Base-by-base conservation (phyloP, 768 basidiomycete species). In the Coprinopsis marcescibilis region DNA sequence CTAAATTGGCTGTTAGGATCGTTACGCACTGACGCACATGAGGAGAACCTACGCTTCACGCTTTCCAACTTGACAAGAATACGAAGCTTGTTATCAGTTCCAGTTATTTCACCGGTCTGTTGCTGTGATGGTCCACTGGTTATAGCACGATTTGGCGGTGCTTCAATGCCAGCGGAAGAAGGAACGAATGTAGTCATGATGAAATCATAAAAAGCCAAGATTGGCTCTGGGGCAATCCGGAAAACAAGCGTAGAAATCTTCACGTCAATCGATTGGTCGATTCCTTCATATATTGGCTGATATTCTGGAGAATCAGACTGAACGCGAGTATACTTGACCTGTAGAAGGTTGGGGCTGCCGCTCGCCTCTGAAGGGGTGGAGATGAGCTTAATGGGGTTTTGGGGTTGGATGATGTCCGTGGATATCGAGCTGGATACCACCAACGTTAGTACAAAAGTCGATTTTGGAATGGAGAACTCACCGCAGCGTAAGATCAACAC, bases 111-210 rank as follows among this genome's bases (percentile, higher is more conserved):
- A 8, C 8, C 8, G 38, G 7, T 15, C 15, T 40, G 38, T 8
- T 23, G 8, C 11, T 21, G 6, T 20, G 6, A 24, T 40, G 7
- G 17, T 40, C 38, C 38, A 5, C 21, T 20, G 10, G 15, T 14
- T 36, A 43, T 15, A 33, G n/a, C 15, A 3, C 29, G 21, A 40
- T 20, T 41, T 13, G 14, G 13, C 13, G 46, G 21, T 8, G 21
- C 38, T 10, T 40, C 21, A n/a, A 34, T 34, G 36, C 36, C 21
- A 19, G 46, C 27, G 26, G 44, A 29, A 1, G 45, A 35, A 7
- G 85, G 80, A 8, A 91, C 88, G 64, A 99, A 99, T 0, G 96
- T 97, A 2, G 88, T 85, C 85, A 99, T 94, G 64, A 99, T 80
- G 68, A 95, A 97, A 66, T 98, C 93, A 65, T 97, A 98, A 17